Percentiles rank a stretch among this genome's conserved stretches.
Conservation (phyloP, 23 red algal genomes). For the Gracilaria gracilis region DNA sequence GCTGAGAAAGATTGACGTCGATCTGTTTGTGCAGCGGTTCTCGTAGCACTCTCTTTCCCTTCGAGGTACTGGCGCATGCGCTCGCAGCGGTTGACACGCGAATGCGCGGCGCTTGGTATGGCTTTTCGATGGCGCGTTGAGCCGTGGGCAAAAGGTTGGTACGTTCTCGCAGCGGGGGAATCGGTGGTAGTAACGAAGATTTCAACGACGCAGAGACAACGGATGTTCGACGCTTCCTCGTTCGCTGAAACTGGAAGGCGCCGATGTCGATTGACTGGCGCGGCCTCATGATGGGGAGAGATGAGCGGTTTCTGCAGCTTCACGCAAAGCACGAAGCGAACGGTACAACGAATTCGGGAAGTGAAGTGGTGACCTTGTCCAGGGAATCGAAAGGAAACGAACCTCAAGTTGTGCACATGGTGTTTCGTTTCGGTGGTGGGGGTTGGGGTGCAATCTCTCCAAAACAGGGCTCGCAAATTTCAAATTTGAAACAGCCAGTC, state of each 20-base stretch:
- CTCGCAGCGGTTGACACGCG: background rate
- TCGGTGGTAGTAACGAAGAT: background rate
- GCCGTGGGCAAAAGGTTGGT: conserved; percentile 18
- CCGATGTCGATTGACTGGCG: conserved; percentile 36
- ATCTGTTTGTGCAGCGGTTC: conserved; percentile 30
- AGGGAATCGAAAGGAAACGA: too few species aligned
- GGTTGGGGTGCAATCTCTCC: too few species aligned
- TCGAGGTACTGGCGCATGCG: background rate
- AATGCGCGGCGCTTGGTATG: background rate
- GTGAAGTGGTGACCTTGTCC: too few species aligned
- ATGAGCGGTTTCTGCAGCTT: too few species aligned
- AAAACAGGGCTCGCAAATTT: too few species aligned
- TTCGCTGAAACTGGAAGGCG: conserved; percentile 18
- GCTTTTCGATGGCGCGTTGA: background rate
- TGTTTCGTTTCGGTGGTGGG: too few species aligned
- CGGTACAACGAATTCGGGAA: too few species aligned
- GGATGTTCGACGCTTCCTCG: conserved; percentile 16
- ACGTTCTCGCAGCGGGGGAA: conserved; percentile 15
- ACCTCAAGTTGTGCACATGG: too few species aligned
- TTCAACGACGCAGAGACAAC: background rate
- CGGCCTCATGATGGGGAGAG: conserved; percentile 9
- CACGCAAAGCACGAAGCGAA: too few species aligned
- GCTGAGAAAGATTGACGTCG: background rate
- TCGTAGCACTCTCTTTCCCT: background rate
- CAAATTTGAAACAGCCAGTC: too few species aligned